Base-by-base conservation (phyloP, 163 green algal species). In the Picocystis sp. region DNA sequence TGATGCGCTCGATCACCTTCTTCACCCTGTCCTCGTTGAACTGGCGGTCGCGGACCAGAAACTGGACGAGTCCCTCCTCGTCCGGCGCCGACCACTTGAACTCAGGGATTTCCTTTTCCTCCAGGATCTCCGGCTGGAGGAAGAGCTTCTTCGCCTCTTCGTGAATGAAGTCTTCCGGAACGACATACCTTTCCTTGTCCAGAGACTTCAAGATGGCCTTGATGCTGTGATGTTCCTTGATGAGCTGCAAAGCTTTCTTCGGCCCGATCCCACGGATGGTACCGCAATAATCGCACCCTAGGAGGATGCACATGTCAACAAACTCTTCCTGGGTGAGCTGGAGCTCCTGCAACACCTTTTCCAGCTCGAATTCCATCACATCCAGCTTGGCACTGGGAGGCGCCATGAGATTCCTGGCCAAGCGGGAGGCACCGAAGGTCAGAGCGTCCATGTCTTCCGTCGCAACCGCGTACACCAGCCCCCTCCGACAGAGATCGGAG, bases 371-470 rank as follows among this genome's bases (percentile, higher is more conserved):
- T 72, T 94, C 83, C 47, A 74, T 71, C 33, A 86, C 72, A 2
- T 67, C 46, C 43, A 79, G 50, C 47, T 92, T 84, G 17, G 77
- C 54, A 5, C 58, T 64, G 6, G 62, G 55, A 5, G 87, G 74
- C 2, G 84, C 69, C 80, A 96, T 93, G 11, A 97, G 67, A 65
- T 96, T 77, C 21, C 90, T 75, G 2, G 90, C 66, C 23, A 96
- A 73, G 19, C 56, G 67, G 0, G 90, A 85, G 2, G 80, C 74
- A 12, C 78, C 90, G 70, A 98, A 97, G 1, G 86, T 95, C 21
- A 99, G 75, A 11, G 78, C 76, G 63, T 99, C 90, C 90, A 97
- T 97, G 76, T 99, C 90, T 65, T 99, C 90, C 8, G 86, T 93
- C 1, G 85, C 80, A 8, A 91, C 83, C 22, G 64, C 83, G 50